These are phyloP conservation scores for Remersonia thermophila DNA, from an alignment of 2,329 filamentous ascomycete genomes.

Conservation along the genomic window DNA sequence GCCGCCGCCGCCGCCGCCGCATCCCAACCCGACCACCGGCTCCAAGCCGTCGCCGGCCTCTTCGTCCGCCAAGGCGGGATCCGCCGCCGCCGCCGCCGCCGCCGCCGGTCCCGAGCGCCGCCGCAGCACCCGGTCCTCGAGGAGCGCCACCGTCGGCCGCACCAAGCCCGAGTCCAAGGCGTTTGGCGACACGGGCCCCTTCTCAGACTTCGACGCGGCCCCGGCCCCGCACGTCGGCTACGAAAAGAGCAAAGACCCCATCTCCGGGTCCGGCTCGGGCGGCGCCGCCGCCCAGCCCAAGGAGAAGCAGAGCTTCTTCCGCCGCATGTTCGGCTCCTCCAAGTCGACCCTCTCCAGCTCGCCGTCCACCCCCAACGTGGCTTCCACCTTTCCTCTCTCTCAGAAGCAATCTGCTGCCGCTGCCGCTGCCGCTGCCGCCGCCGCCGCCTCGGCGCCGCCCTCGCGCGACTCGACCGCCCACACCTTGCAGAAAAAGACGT, in stretches of 20 bases:
- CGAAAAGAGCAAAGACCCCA: conserved; percentile 43
- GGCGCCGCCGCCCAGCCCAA: conserved; percentile 32
- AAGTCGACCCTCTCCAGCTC: conserved; percentile 32
- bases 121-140: conserved; percentile 46
- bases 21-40: conserved; percentile 24
- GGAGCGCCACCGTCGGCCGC: conserved; percentile 30
- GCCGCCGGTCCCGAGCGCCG: conserved; percentile 32
- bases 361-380: conserved; percentile 19
- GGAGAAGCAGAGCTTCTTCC: conserved; percentile 79
- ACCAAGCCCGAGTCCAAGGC: conserved; percentile 21
- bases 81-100: background rate
- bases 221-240: conserved; percentile 48
- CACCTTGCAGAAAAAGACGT: conserved; percentile 72
- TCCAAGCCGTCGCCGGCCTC: conserved; percentile 22
- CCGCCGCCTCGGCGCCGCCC: conserved; percentile 38
- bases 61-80: conserved; percentile 6
- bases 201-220: conserved; percentile 37
- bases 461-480: conserved; percentile 40
- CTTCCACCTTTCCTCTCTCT: conserved; percentile 27
- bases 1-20: conserved; percentile 14
- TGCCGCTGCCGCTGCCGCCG: too few relatives aligned
- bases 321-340: conserved; percentile 75
- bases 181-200: conserved; percentile 16
- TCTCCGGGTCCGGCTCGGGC: conserved; percentile 30
- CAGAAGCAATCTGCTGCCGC: too few relatives aligned